Evolutionary conservation across 202 grass and related monocot species (phyloP), one percentile per base, ranked within the genome.

Genomic region (Panicum hallii): DNA sequence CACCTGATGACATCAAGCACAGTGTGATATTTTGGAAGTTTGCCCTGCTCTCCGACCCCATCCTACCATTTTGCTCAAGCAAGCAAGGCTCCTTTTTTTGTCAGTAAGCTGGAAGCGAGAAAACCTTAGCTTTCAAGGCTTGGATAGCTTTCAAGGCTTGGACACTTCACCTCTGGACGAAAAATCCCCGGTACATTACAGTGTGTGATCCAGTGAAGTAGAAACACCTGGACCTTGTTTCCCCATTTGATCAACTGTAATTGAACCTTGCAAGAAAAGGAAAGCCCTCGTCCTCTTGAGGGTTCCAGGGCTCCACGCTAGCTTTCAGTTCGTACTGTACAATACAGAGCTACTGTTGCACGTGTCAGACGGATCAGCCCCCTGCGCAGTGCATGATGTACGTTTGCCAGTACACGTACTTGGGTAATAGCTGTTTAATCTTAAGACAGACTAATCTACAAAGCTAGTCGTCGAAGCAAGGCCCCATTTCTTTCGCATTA

Each of bases 121-220:
- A 41, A 74, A 23, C 13, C 30, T 52, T 82, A 61, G 30, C 72
- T 77, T 71, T 70, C 72, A 77, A 87, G 72, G 15, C 72, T 82
- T 49, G 20, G 63, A n/a, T 82, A 61, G 30, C 72, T 77, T 71
- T 70, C 72, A 77, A 87, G 72, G 15, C 72, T 82, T 49, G 20
- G 63, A n/a, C 55, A 7, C 13, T 58, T 81, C 32, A 66, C 7
- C 48, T 40, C 16, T 54, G 76, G n/a, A 79, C n/a, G 75, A 5
- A 63, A 63, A 50, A 17, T 44, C 28, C 5, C 3, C 28, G 9
- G 9, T n/a, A 5, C 2, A 50, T 68, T 19, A 4, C n/a, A 26
- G 26, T 26, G 2, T 76, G 70, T 9, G 23, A 49, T 38, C 11
- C 23, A 10, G 67, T 82, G 52, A 48, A 70, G 42, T 61, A 53